Evolutionary conservation across 495 filamentous ascomycete species (phyloP), one percentile per base, ranked within the genome.

Genomic region (Hypoxylon rickii): DNA sequence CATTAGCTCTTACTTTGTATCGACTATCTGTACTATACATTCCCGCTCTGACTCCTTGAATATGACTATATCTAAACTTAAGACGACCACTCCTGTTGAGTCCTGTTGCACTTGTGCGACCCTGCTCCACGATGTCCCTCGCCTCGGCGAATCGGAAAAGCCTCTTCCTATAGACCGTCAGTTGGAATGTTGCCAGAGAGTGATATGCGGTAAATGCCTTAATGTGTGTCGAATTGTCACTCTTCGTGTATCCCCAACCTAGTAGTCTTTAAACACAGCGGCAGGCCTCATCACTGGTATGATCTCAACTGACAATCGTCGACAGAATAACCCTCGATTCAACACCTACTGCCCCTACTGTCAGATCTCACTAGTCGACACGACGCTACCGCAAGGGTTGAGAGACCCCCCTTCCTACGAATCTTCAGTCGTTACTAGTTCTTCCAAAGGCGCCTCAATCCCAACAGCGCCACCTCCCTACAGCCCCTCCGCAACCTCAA

Each of bases 171-270:
- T 73, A 20, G 71, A 84, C 61, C 72, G 82, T 7, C 70, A 69
- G 29, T 71, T 87, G 37, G 72, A 76, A 34, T 92, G 89, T 69
- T 92, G 89, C 62, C 70, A 70, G 22, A 77, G 89, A 37, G 69
- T 77, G 7, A 88, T 91, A 56, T 92, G 89, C 64, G 78, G 81
- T 2, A 71, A 70, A 33, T 93, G 89, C 73, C 82, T 87, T 55
- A 66, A 74, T 52, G 85, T 85, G 75, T 34, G 73, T 61, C 32
- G 19, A 43, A 34, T 12, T 10, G 12, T 13, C 11, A 21, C 3
- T 38, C 12, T 5, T 18, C 2, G 3, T 13, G 29, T 29, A 29
- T 10, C 24, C 4, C 10, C 24, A 10, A 29, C 29, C 11, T 17
- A 15, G 16, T n/a, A n/a, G n/a, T n/a, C n/a, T n/a, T n/a, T n/a